Evolutionary conservation across 257 asterid species (phyloP).

Genomic region (Ballota nigra): DNA sequence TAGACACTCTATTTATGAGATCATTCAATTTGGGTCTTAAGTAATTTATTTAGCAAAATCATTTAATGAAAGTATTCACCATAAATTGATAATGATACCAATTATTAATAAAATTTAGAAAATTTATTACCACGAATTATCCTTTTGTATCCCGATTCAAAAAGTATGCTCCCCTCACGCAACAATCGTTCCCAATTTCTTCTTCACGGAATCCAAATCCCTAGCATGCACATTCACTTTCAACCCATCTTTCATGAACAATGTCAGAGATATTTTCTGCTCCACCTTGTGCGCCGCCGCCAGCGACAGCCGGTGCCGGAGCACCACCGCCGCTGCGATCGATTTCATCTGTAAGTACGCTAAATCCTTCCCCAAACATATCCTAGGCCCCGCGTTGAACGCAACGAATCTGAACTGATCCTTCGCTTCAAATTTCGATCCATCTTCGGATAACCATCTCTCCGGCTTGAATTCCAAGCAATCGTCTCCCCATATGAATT

Average conservation of each 20-base stretch:
- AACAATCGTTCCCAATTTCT: constrained; percentile 26
- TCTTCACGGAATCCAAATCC: constrained; percentile 26
- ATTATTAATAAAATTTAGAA: not conserved
- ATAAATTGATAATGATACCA: too few relatives aligned
- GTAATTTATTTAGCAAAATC: too few relatives aligned
- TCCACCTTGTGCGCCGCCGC: constrained; percentile 41
- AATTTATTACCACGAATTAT: constrained; percentile 2
- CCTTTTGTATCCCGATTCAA: too few relatives aligned
- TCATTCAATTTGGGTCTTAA: too few relatives aligned
- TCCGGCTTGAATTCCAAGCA: constrained; percentile 59
- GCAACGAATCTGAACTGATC: constrained; percentile 39
- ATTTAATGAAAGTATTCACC: too few relatives aligned
- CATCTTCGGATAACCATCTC: constrained; percentile 54
- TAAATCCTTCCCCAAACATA: constrained; percentile 41
- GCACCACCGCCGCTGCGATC: constrained; percentile 41
- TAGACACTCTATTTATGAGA: too few relatives aligned
- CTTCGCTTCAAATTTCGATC: constrained; percentile 25
- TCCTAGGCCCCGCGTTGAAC: constrained; percentile 46
- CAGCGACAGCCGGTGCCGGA: constrained; percentile 37
- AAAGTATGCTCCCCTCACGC: constrained; percentile 8
- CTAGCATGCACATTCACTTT: constrained; percentile 37
- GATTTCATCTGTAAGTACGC: constrained; percentile 48
- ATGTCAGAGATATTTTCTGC: constrained; percentile 42
- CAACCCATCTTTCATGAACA: constrained; percentile 45
- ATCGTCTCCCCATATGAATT: constrained; percentile 61